phyloP scores from a whole-genome alignment of 768 basidiomycete genomes.

The Neoboletus magnificus region DNA sequence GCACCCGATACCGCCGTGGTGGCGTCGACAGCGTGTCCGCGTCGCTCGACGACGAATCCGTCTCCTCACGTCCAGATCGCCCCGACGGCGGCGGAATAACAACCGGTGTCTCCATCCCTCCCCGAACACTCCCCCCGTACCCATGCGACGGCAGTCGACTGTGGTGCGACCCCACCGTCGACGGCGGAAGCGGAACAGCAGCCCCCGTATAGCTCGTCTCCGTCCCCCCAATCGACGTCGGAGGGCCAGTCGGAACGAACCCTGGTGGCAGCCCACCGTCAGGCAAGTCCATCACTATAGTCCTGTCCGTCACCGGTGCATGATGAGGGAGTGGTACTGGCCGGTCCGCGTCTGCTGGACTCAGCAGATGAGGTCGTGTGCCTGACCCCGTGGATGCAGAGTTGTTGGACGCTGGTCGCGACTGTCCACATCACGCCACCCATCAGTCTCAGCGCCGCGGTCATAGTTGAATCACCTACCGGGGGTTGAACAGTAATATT shows the following conservation, averaged over 20 bases:
- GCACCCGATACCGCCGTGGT: conserved; percentile 17
- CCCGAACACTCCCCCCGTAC: conserved; percentile 4
- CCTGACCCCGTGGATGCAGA: conserved; percentile 27
- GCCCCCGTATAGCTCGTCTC: conserved; percentile 24
- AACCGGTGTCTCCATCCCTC: conserved; percentile 8
- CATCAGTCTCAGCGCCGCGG: conserved; percentile 1
- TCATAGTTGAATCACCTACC: conserved; percentile 16
- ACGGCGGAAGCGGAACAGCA: conserved; percentile 32
- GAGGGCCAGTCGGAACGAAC: conserved; percentile 32
- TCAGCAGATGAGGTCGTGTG: conserved; percentile 32
- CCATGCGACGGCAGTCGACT: conserved; percentile 20
- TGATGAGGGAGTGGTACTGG: conserved; percentile 31
- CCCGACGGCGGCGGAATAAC: conserved; percentile 31
- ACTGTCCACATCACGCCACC: conserved; percentile 22
- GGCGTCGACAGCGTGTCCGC: conserved; percentile 37
- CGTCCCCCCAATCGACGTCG: conserved; percentile 13
- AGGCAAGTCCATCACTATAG: conserved; percentile 26
- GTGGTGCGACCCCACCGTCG: conserved; percentile 25
- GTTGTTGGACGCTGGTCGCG: conserved; percentile 37
- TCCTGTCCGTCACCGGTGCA: conserved; percentile 1
- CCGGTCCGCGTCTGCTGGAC: conserved; percentile 40
- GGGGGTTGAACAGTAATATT: conserved; percentile 33
- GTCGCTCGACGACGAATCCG: conserved; percentile 33
- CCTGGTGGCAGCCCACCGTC: conserved; percentile 35
- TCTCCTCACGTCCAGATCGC: conserved; percentile 14